Evolutionary conservation across 495 filamentous ascomycete genomes (phyloP), one percentile per base, ranked within the genome.

Genomic region (Xylaria bambusicola): DNA sequence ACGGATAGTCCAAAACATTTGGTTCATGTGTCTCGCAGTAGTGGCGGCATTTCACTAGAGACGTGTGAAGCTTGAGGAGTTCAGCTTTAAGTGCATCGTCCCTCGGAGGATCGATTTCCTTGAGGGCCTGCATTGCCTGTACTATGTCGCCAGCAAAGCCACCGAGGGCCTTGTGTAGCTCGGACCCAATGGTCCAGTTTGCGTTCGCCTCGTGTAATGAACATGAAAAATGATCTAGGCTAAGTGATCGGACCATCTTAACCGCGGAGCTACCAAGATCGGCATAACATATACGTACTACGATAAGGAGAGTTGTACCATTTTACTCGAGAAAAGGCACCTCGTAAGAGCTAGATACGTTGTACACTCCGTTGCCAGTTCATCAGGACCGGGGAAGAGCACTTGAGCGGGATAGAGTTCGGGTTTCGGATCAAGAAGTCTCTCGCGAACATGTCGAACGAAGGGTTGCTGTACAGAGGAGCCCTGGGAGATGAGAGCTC

Each of bases 61-160:
- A 50, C 13, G 46, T 29, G 59, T 29, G 44, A 57, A 70, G 36
- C 4, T 38, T n/a, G 40, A 21, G 3, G 61, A 24, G 52, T 24
- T 50, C 53, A 48, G 36, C 35, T 23, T 20, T 24, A 31, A 45
- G 47, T 58, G 31, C 20, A 55, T 54, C 56, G 54, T 36, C 46
- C 21, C 60, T 46, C 29, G 60, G 13, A 26, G 60, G 24, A 13
- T 47, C 40, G 36, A 51, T 44, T 35, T 75, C 70, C 62, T 80
- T 80, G 18, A 77, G 71, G 13, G 76, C 67, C 38, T 76, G 75
- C 7, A 75, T 60, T 10, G 72, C 66, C 62, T 78, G 75, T 17
- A 80, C 71, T 15, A 80, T 66, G 42, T 77, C 75, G 10, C 75
- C 73, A 63, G 74, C 75, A 13, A 77, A 63, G 1, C 57, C 48